Evolutionary conservation across 2,329 filamentous ascomycete species (phyloP).

Genomic region (Aotearoamyces nothofagi): DNA sequence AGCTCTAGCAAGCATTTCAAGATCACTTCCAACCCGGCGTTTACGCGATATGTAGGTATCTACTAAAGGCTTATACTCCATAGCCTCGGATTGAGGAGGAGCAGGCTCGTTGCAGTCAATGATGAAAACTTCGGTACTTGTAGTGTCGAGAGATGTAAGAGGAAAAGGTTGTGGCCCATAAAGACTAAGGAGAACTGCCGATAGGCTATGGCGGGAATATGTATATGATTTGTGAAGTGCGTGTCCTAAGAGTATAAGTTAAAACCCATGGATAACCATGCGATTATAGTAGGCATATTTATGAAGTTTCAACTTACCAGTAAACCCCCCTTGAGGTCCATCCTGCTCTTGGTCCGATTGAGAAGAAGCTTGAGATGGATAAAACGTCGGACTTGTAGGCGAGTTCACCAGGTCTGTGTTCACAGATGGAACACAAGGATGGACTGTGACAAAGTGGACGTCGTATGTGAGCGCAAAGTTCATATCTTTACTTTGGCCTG

Average conservation of each 20-base stretch:
- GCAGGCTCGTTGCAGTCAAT: constrained; percentile 41
- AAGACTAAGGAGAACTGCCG: constrained; percentile 43
- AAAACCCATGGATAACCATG: background rate
- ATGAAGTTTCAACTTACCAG: constrained; percentile 24
- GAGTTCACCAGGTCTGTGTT: constrained; percentile 42
- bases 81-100: background rate
- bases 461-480: constrained; percentile 34
- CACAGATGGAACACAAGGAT: constrained; percentile 44
- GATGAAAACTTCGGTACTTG: constrained; percentile 32
- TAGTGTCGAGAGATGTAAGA: constrained; percentile 16
- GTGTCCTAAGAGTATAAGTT: constrained; percentile 29
- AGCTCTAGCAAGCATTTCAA: constrained; percentile 57
- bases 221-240: constrained; percentile 48
- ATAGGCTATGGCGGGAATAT: constrained; percentile 41
- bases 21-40: constrained; percentile 32
- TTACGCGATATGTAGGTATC: background rate
- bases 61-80: background rate
- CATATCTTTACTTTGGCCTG: constrained; percentile 11
- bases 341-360: too few relatives aligned
- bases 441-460: constrained; percentile 49
- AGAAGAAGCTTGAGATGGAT: too few relatives aligned
- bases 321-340: too few relatives aligned
- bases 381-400: too few relatives aligned
- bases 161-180: constrained; percentile 7
- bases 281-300: background rate